Percentiles rank a stretch among this genome's conserved stretches.
Evolutionary conservation across 371 early-diverging fungal species (phyloP).

Genomic region (Batkoa obscura): DNA sequence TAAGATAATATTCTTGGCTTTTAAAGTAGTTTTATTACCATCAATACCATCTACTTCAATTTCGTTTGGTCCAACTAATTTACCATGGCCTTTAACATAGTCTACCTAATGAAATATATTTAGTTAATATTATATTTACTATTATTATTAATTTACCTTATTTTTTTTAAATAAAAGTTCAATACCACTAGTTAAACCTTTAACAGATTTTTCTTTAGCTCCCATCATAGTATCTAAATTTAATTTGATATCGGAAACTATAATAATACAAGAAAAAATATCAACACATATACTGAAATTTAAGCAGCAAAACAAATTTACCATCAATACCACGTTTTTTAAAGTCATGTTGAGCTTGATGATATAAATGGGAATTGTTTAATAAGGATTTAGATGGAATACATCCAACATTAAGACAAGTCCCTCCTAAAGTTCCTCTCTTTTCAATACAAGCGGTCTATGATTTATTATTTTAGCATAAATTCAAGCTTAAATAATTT

Average conservation of each 20-base stretch:
- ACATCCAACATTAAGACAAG: constrained; percentile 97
- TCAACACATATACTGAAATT: background rate
- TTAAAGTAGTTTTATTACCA: constrained; percentile 44
- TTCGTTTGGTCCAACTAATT: constrained; percentile 54
- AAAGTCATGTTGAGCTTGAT: constrained; percentile 80
- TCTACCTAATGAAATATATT: constrained; percentile 25
- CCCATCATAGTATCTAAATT: constrained; percentile 81
- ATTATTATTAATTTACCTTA: constrained; percentile 25
- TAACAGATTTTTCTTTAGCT: constrained; percentile 77
- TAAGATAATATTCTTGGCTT: constrained; percentile 89
- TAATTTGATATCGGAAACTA: constrained; percentile 58
- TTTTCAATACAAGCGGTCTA: constrained; percentile 94
- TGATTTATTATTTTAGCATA: too few species aligned
- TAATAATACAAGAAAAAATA: too few species aligned
- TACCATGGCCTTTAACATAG: constrained; percentile 85
- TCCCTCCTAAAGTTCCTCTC: constrained; percentile 91
- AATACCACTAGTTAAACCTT: constrained; percentile 78
- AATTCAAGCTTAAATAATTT: background rate
- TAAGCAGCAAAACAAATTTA: constrained; percentile 10
- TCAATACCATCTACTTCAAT: constrained; percentile 63
- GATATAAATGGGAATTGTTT: constrained; percentile 94
- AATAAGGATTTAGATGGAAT: constrained; percentile 97
- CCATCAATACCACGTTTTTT: constrained; percentile 85
- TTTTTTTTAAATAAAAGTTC: constrained; percentile 94
- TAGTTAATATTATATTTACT: background rate